phyloP scores from a whole-genome alignment of 129 eudicot genomes.

The Arctium lappa region DNA sequence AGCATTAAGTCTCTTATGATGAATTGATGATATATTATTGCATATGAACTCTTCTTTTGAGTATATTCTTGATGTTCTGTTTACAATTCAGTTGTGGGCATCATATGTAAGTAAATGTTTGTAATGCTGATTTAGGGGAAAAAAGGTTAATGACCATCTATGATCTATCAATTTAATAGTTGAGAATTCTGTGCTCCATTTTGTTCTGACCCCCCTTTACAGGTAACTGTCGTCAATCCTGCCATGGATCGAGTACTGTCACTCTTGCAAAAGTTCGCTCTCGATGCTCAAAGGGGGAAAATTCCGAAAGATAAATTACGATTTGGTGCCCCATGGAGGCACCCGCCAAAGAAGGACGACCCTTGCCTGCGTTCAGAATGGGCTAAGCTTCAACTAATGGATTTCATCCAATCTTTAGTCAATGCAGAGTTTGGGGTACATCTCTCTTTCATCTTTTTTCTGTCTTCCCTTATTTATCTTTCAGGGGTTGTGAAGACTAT shows the following conservation, averaged over 20 bases:
- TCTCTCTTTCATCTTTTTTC: conserved; percentile 8
- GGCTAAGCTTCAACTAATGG: conserved; percentile 93
- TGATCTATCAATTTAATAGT: neutral
- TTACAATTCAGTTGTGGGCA: neutral
- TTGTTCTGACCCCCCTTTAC: conserved; percentile 12
- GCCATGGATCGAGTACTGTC: conserved; percentile 82
- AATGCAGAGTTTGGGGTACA: conserved; percentile 81
- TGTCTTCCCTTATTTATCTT: neutral
- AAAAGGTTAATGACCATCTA: neutral
- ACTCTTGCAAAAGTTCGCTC: conserved; percentile 69
- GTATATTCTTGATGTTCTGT: neutral
- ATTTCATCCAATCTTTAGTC: conserved; percentile 73
- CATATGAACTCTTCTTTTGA: too few relatives aligned
- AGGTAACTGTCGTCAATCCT: conserved; percentile 95
- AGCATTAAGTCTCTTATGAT: too few relatives aligned
- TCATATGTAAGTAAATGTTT: neutral
- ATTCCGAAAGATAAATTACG: conserved; percentile 70
- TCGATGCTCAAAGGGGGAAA: conserved; percentile 74
- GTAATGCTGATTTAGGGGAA: neutral
- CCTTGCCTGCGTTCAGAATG: conserved; percentile 41
- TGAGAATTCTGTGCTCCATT: neutral
- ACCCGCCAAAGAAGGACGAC: conserved; percentile 61
- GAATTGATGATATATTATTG: too few relatives aligned
- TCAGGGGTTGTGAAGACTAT: neutral
- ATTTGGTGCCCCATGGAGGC: conserved; percentile 99